Evolutionary conservation across 805 yeast genomes (phyloP), one percentile per base, ranked within the genome.

Genomic region (Monosporozyma aerobia): DNA sequence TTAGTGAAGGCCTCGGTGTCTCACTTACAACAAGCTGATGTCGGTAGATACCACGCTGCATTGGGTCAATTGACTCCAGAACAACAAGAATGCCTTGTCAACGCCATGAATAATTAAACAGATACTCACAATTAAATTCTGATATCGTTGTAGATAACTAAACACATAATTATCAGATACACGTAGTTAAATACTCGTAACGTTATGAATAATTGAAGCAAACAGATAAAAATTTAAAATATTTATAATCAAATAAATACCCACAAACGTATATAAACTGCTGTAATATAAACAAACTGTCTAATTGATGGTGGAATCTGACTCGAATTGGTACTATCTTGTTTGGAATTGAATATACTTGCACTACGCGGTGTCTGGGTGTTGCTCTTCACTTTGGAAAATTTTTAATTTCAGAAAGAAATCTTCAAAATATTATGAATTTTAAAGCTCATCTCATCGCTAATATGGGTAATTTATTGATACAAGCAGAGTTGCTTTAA

Each of bases 1-100:
- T 78, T 80, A 2, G 82, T 90, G 68, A 80, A 82, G 53, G 76
- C 78, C 19, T 76, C 79, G 19, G 68, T 87, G 16, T 54, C 72
- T 3, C 62, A 65, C 1, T 63, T 86, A 22, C 83, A 81, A 59
- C 74, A 71, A 32, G 63, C 68, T 8, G 81, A 82, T 56, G 66
- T 70, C 0, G 60, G 62, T 14, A 74, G 75, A 55, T 84, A 83
- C 69, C 76, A 77, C 51, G 66, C 64, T 5, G 60, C 83, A 3
- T 72, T 80, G 48, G 74, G 75, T n/a, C 53, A 52, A 3, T 53
- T 77, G 51, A 54, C 68, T 3, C 64, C 65, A 14, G 73, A 69
- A 4, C 75, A 75, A 44, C 70, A 69, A 52, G 60, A 58, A 16
- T 56, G 64, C 0, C 56, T 76, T 43, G 32, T 43, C 19, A 22